phyloP scores from a whole-genome alignment of 2,329 filamentous ascomycete species.

The Aspergillus sp. region DNA sequence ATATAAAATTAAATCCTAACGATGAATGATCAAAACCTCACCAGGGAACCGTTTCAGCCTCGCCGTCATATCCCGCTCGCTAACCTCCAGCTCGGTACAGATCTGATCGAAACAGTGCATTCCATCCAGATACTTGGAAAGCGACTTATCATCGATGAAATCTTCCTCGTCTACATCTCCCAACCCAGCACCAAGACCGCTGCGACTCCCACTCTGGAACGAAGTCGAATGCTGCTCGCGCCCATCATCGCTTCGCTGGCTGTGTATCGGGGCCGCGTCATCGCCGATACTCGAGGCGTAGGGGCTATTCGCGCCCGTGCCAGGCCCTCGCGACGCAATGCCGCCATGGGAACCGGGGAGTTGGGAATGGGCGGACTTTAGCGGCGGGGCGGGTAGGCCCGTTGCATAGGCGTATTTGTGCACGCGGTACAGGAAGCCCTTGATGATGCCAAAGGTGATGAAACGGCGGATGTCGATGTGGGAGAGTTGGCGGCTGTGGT shows the following conservation, averaged over 20 bases:
- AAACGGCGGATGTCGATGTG: slow-evolving; percentile 85
- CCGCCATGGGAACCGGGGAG: slow-evolving; percentile 13
- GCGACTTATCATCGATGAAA: slow-evolving; percentile 28
- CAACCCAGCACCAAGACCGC: slow-evolving; percentile 4
- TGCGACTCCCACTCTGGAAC: slow-evolving; percentile 22
- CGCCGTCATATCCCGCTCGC: slow-evolving; percentile 41
- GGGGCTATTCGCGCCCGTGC: slow-evolving; percentile 27
- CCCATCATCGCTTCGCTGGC: slow-evolving; percentile 7
- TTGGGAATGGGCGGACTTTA: slow-evolving; percentile 1
- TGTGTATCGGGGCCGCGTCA: slow-evolving; percentile 8
- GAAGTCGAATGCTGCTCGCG: slow-evolving; percentile 17
- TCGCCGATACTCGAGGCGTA: slow-evolving; percentile 16
- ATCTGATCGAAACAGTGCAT: slow-evolving; percentile 48
- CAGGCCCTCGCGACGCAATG: slow-evolving; percentile 22
- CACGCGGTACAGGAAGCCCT: slow-evolving; percentile 86
- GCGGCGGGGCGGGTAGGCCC: slow-evolving; percentile 21
- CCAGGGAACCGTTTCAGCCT: slow-evolving; percentile 39
- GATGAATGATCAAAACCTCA: slow-evolving; percentile 44
- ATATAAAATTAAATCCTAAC: slow-evolving; percentile 22
- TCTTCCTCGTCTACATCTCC: slow-evolving; percentile 29
- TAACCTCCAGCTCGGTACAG: slow-evolving; percentile 46
- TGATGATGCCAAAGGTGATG: slow-evolving; percentile 93
- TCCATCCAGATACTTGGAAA: slow-evolving; percentile 43
- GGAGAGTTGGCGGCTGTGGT: slow-evolving; percentile 65
- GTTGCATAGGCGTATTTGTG: slow-evolving; percentile 76